phyloP scores from a whole-genome alignment of 805 yeast species.

The Torulaspora indica region DNA sequence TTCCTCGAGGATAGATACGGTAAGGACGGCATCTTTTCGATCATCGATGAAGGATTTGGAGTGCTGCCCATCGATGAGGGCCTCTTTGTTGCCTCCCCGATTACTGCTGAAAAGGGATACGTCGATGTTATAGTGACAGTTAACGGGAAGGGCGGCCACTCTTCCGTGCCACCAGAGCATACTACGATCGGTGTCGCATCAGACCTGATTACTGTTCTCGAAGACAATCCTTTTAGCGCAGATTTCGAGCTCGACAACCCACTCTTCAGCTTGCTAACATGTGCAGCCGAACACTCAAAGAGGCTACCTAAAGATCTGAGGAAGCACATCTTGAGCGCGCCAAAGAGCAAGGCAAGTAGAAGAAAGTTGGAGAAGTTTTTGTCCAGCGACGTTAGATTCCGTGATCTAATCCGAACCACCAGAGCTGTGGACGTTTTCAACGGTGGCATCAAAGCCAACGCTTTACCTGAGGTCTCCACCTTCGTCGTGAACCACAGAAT shows the following conservation, averaged over 20 bases:
- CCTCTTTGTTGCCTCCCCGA: conserved; percentile 48
- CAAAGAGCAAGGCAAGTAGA: conserved; percentile 36
- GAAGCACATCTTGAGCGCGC: conserved; percentile 35
- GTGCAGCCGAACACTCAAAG: conserved; percentile 51
- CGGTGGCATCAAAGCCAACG: conserved; percentile 75
- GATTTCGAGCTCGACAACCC: conserved; percentile 54
- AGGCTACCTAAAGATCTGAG: conserved; percentile 22
- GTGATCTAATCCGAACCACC: conserved; percentile 52
- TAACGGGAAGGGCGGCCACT: conserved; percentile 70
- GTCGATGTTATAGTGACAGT: conserved; percentile 49
- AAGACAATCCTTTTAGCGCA: conserved; percentile 43
- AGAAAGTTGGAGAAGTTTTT: conserved; percentile 31
- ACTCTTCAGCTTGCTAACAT: conserved; percentile 49
- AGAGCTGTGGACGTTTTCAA: conserved; percentile 62
- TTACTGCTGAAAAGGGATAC: conserved; percentile 60
- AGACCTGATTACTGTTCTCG: conserved; percentile 52
- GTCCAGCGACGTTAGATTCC: conserved; percentile 14
- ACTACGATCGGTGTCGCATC: conserved; percentile 73
- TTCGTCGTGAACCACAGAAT: conserved; percentile 61
- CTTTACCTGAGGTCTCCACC: conserved; percentile 61
- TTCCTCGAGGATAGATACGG: conserved; percentile 55
- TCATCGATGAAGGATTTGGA: conserved; percentile 66
- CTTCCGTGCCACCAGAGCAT: conserved; percentile 77
- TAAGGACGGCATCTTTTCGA: conserved; percentile 49
- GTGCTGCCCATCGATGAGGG: conserved; percentile 39